Evolutionary conservation across 2,329 filamentous ascomycete genomes (phyloP).

Genomic region (Pleoardoris graminearum): DNA sequence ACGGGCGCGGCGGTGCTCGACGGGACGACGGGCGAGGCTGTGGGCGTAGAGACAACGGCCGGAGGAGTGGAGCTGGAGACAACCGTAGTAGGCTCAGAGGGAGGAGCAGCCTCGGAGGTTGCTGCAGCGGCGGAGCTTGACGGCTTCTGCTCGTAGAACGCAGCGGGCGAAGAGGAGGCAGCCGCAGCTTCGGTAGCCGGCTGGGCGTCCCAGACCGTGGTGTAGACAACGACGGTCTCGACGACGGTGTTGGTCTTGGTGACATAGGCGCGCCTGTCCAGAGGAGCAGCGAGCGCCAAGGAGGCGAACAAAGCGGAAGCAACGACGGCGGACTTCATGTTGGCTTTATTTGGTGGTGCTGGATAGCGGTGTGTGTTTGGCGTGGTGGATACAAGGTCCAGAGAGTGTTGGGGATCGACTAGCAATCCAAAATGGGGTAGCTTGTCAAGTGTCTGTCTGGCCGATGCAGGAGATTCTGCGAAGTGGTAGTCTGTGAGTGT

Average conservation of each 20-base stretch:
- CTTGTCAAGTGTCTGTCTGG: conserved; percentile 8
- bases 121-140: conserved; percentile 19
- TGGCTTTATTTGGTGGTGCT: conserved; percentile 25
- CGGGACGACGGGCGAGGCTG: neutral
- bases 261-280: conserved; percentile 41
- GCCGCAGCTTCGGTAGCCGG: conserved; percentile 10
- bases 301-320: conserved; percentile 41
- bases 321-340: conserved; percentile 45
- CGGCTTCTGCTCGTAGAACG: conserved; percentile 27
- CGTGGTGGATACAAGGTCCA: conserved; percentile 17
- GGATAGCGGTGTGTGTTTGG: conserved; percentile 21
- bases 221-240: conserved; percentile 42
- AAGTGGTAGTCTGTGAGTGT: conserved; percentile 14
- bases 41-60: conserved; percentile 1
- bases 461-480: conserved; percentile 8
- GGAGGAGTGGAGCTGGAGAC: conserved; percentile 7
- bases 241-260: conserved; percentile 39
- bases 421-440: conserved; percentile 33
- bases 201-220: conserved; percentile 40
- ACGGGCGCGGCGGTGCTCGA: conserved; percentile 3
- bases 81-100: conserved; percentile 9
- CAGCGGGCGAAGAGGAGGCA: conserved; percentile 21
- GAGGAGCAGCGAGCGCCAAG: conserved; percentile 37
- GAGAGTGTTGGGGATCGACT: conserved; percentile 35
- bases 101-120: conserved; percentile 1